Conservation (phyloP, 1,284 basidiomycete species). For the Rhodotorula sp. region DNA sequence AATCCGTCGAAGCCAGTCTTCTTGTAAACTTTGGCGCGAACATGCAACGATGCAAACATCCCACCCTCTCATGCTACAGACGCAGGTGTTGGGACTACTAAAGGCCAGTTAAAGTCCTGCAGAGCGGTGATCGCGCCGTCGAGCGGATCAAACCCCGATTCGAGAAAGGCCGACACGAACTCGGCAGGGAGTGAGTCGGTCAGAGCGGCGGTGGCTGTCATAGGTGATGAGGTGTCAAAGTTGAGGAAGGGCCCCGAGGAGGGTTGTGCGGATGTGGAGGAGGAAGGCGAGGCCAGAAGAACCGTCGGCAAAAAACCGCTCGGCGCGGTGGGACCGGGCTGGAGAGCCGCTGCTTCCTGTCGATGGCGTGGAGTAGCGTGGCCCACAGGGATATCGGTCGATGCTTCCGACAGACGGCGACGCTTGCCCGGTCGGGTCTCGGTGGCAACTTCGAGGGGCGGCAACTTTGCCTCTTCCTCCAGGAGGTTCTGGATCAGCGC, state of each 20-base stretch:
- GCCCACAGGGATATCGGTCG: background rate
- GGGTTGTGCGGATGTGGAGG: background rate
- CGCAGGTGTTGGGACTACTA: background rate
- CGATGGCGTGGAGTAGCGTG: too few species aligned
- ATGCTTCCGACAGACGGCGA: background rate
- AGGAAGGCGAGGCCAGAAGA: background rate
- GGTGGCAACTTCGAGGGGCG: background rate
- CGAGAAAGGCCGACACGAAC: conserved; percentile 9
- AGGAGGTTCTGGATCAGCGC: conserved; percentile 20
- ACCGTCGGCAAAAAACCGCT: too few species aligned
- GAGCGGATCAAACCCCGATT: conserved; percentile 10
- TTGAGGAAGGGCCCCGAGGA: background rate
- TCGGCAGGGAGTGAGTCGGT: conserved; percentile 4
- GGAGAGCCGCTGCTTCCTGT: background rate
- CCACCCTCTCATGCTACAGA: too few species aligned
- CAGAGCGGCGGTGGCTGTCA: background rate
- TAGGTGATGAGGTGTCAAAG: background rate
- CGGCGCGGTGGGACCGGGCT: too few species aligned
- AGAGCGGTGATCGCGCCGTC: conserved; percentile 8
- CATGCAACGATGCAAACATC: background rate
- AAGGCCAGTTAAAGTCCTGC: background rate
- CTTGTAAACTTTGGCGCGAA: background rate
- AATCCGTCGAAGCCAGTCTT: background rate
- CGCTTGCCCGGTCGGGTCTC: background rate
- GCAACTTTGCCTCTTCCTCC: conserved; percentile 8